Percentiles rank a stretch among this genome's conserved stretches.
phyloP scores from a whole-genome alignment of 2,329 filamentous ascomycete species.

The Pseudocercospora cruenta region DNA sequence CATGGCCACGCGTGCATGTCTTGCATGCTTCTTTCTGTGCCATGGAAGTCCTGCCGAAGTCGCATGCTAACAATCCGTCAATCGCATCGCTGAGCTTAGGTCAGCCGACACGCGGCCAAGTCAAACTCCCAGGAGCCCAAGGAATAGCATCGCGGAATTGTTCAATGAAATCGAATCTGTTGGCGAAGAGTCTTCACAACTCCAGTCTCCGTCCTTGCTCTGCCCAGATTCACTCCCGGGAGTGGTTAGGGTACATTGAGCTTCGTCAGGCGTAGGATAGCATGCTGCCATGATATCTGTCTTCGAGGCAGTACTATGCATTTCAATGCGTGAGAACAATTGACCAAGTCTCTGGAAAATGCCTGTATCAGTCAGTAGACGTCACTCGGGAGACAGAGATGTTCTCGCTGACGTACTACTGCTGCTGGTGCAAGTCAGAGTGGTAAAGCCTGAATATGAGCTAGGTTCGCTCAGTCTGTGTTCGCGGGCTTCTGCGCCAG shows the following conservation, averaged over 20 bases:
- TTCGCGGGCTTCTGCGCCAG: not conserved
- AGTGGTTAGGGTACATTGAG: not conserved
- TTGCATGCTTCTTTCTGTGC: no score
- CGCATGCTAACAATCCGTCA: no score
- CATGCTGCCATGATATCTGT: not conserved
- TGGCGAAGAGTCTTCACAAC: not conserved
- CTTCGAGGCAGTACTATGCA: not conserved
- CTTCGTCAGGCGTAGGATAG: not conserved
- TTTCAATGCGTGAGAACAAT: not conserved
- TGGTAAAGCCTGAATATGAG: not conserved
- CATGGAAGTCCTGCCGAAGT: no score
- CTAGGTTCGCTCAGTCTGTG: not conserved
- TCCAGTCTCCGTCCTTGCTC: not conserved
- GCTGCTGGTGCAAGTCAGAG: not conserved
- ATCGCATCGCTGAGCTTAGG: no score
- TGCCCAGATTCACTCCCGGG: not conserved
- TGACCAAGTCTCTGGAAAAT: no score
- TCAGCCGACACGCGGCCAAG: no score
- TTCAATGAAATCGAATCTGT: not conserved
- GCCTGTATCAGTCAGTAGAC: not conserved
- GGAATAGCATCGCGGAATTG: not conserved
- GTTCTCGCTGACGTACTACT: not conserved
- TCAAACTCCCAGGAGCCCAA: not conserved
- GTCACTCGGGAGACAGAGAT: not conserved
- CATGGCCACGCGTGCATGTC: not conserved